Conservation (phyloP, 1,284 basidiomycete genomes). For the Cryptococcus jaspeensis region DNA sequence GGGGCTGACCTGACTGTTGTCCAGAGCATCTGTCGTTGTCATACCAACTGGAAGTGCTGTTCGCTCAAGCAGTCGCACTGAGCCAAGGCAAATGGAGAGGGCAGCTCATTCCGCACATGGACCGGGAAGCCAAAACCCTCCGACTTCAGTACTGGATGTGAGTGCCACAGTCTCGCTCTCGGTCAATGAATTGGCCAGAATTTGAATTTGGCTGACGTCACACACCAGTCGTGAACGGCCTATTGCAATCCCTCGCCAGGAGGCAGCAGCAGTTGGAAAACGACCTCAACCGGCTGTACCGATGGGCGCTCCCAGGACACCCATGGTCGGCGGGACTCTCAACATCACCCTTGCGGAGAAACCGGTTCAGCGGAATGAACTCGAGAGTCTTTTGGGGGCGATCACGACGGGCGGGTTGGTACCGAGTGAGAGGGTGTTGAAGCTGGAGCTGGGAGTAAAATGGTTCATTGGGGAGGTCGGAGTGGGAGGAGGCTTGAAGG, state of each 20-base stretch:
- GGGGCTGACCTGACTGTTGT: background rate
- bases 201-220: background rate
- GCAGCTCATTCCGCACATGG: slow-evolving; percentile 40
- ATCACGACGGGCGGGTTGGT: slow-evolving; percentile 14
- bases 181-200: background rate
- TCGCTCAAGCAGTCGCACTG: slow-evolving; percentile 36
- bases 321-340: slow-evolving; percentile 36
- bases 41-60: slow-evolving; percentile 44
- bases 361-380: slow-evolving; percentile 8
- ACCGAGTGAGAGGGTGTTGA: slow-evolving; percentile 29
- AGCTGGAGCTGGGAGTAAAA: slow-evolving; percentile 29
- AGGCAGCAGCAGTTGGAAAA: slow-evolving; percentile 22
- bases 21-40: slow-evolving; percentile 43
- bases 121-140: slow-evolving; percentile 32
- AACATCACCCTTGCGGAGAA: slow-evolving; percentile 30
- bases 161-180: slow-evolving; percentile 7
- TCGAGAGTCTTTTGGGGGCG: slow-evolving; percentile 21
- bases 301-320: slow-evolving; percentile 11
- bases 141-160: slow-evolving; percentile 43
- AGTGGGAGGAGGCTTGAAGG: slow-evolving; percentile 33
- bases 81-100: slow-evolving; percentile 36
- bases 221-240: slow-evolving; percentile 19
- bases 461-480: slow-evolving; percentile 46
- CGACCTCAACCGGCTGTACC: slow-evolving; percentile 13
- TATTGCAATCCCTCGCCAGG: slow-evolving; percentile 7